phyloP scores from a whole-genome alignment of 352 stramenopile species.

The Pythium brassicae region DNA sequence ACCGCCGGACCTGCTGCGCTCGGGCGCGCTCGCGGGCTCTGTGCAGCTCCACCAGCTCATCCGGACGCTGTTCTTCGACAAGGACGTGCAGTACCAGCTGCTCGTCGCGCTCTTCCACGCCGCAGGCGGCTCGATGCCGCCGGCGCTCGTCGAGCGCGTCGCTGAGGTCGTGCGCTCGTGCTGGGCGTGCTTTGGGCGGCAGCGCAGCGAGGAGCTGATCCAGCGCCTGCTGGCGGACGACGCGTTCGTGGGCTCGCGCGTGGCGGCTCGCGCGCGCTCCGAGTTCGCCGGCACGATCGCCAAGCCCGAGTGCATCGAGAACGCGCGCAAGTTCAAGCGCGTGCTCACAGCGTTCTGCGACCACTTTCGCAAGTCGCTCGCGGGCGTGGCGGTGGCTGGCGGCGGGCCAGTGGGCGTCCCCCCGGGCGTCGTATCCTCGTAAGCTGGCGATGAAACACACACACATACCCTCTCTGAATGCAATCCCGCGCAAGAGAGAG shows the following conservation, averaged over 20 bases:
- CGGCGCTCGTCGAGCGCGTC: slow-evolving; percentile 58
- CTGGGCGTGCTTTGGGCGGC: slow-evolving; percentile 64
- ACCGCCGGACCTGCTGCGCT: slow-evolving; percentile 39
- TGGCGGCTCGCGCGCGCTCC: slow-evolving; percentile 36
- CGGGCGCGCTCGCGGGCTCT: slow-evolving; percentile 44
- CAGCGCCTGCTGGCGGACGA: slow-evolving; percentile 51
- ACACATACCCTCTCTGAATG: neutral
- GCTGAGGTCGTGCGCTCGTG: slow-evolving; percentile 69
- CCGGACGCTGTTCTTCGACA: slow-evolving; percentile 73
- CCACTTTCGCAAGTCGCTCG: slow-evolving; percentile 63
- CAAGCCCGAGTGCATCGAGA: slow-evolving; percentile 56
- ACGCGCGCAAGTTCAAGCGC: slow-evolving; percentile 77
- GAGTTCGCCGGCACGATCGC: slow-evolving; percentile 65
- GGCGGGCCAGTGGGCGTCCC: neutral
- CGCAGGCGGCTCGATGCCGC: slow-evolving; percentile 48
- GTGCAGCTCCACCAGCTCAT: slow-evolving; percentile 58
- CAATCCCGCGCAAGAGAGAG: too few relatives aligned
- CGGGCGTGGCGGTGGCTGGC: neutral
- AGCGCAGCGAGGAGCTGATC: slow-evolving; percentile 62
- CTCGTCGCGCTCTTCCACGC: slow-evolving; percentile 67
- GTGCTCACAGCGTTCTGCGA: slow-evolving; percentile 73
- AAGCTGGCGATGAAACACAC: neutral
- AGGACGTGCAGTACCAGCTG: slow-evolving; percentile 70
- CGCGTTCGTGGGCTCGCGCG: slow-evolving; percentile 57
- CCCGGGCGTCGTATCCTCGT: slow-evolving; percentile 16